Evolutionary conservation across 164 flowering plant genomes (phyloP), one percentile per base, ranked within the genome.

Genomic region (Dillenia turbinata): DNA sequence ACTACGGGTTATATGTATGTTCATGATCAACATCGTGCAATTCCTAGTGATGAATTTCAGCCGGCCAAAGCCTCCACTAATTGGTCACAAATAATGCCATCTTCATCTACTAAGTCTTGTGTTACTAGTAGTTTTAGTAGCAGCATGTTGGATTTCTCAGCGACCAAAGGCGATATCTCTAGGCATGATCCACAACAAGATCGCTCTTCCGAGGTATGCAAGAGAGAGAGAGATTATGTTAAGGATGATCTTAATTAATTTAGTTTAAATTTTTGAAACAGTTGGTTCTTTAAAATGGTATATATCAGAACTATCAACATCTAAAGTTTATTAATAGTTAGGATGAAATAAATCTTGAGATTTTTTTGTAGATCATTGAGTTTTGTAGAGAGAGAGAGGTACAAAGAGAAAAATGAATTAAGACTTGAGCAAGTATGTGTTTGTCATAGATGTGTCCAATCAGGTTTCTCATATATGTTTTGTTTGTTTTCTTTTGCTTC

Each of bases 121-220:
- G 79, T 83, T 43, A 82, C 92, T 9, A 33, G 5, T 33, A 87
- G 79, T 66, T 77, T 79, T 69, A 78, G 77, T 60, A 82, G 66
- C 59, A 81, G 77, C 69, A 73, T 88, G 77, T 66, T 85, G 76
- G 88, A 89, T 74, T 89, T 87, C 70, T 84, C 96, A 12, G 66
- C 54, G 54, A 72, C 47, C 71, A 76, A 77, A 59, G 46, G 61
- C 4, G 78, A 75, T 50, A 33, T 33, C 6, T 33, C 7, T 33
- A 73, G 59, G 5, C 68, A 66, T 59, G 79, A 78, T 47, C 78
- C 75, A 1, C 80, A 77, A 8, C 81, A 78, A 12, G 92, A 87
- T 69, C 86, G 73, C 47, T 81, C 85, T 7, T 75, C 85, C 33
- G 92, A 87, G 88, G 96, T 89, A 54, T 22, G 54, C 13, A 2